Base-by-base conservation (phyloP, 2,329 filamentous ascomycete species). In the Lecanicillium sp. region DNA sequence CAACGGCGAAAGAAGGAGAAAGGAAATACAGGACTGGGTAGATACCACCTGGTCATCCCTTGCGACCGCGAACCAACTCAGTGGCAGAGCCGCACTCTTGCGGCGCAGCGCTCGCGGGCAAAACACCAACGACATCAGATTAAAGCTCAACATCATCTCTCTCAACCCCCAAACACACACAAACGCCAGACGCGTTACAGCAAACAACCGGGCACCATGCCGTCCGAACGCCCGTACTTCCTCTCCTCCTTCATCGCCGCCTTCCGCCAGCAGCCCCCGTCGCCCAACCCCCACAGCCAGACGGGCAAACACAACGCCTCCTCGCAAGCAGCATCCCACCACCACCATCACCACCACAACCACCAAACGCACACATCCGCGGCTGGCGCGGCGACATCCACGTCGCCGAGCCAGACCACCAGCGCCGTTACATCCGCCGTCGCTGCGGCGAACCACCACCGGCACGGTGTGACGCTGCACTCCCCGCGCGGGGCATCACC, bases 221-320 rank as follows among this genome's bases (percentile, higher is more conserved):
- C 74, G 40, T 74, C 73, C 29, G 74, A 78, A 57, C 72, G 74
- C 42, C 74, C 75, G 39, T 78, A 72, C 62, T 77, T 78, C 65
- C 72, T 78, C 57, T 75, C 75, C 39, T 73, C 71, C 58, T 77
- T 78, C 65, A 69, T 78, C 62, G 71, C 74, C 60, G 73, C 75
- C 62, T 76, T 78, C 59, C 73, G 75, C 44, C 72, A 73, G 50
- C 72, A 72, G 60, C 65, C 11, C 63, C 69, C 17, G 55, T 68
- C 35, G 58, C 62, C 60, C 60, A 58, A 54, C 60, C 56, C 27
- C 49, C 54, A 21, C 65, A 51, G 61, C 66, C 50, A 40, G 69
- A 66, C 55, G 69, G 70, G 40, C 66, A 68, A 56, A 56, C n/a
- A n/a, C n/a, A n/a, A n/a, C n/a, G n/a, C 62, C 19, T 54, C 56